Evolutionary conservation across 2,329 filamentous ascomycete genomes (phyloP).

Genomic region (Helicocarpus griseus): DNA sequence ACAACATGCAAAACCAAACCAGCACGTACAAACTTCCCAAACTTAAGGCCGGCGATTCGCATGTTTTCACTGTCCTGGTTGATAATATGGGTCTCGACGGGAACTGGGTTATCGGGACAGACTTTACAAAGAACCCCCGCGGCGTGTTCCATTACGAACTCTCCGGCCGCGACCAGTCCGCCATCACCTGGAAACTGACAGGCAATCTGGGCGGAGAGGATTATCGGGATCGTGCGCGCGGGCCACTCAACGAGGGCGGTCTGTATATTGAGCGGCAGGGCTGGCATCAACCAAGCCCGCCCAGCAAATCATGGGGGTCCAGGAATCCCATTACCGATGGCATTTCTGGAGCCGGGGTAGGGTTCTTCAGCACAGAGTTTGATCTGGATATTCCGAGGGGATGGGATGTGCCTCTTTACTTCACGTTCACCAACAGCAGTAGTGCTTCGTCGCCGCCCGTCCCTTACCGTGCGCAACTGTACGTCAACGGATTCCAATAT

Average conservation of each 20-base stretch:
- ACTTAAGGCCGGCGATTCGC: constrained; percentile 41
- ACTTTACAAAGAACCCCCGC: constrained; percentile 50
- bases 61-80: constrained; percentile 59
- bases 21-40: constrained; percentile 51
- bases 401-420: constrained; percentile 48
- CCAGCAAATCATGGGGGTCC: constrained; percentile 25
- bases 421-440: constrained; percentile 46
- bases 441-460: constrained; percentile 47
- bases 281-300: constrained; percentile 44
- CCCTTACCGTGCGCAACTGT: constrained; percentile 54
- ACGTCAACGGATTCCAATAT: constrained; percentile 68
- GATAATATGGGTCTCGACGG: constrained; percentile 66
- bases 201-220: constrained; percentile 50
- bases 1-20: constrained; percentile 21
- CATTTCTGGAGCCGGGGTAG: constrained; percentile 39
- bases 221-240: constrained; percentile 42
- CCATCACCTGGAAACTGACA: constrained; percentile 47
- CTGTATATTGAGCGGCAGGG: constrained; percentile 47
- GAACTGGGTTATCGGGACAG: constrained; percentile 50
- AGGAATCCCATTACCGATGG: constrained; percentile 27
- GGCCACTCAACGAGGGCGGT: constrained; percentile 50
- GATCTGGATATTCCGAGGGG: constrained; percentile 42
- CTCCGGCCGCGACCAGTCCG: constrained; percentile 26
- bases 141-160: constrained; percentile 42
- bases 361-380: constrained; percentile 44